Base-by-base conservation (phyloP, 1,139 yeast genomes). In the Pichia sp. region DNA sequence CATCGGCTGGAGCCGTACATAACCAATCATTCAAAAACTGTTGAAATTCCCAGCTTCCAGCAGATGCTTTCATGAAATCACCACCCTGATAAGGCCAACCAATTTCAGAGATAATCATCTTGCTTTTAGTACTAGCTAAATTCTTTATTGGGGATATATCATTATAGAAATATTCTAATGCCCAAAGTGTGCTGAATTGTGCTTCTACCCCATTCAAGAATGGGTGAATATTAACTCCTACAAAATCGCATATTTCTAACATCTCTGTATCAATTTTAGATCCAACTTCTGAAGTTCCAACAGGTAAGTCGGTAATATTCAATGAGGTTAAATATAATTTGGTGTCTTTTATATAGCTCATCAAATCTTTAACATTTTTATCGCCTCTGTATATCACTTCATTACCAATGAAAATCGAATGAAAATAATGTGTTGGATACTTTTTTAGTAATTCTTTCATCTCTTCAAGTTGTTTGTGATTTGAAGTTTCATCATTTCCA, bases 191-290 rank as follows among this genome's bases (percentile, higher is more conserved):
- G 0, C 85, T 80, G 4, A 62, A 59, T n/a, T 66, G 34, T 1
- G 75, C 84, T 2, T 60, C 55, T 0, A 72, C 74, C 0, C 89
- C 89, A 2, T 80, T 78, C 63, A 82, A 80, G 53, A 82, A 82
- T 3, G 89, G 89, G 63, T 81, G 86, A 9, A 80, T 69, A 58
- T 80, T 82, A 6, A 81, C 80, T 0, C 87, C 89, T 35, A 80
- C 62, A 11, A 82, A 62, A 56, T 82, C 87, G 56, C 78, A 70
- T 3, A 56, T 64, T 23, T 64, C 62, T 15, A 79, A 67, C 37
- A 70, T 53, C 12, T 60, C 65, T 39, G 65, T 61, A 53, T 60
- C 65, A 9, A 74, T 58, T 24, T n/a, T 62, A 1, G 78, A 68
- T 15, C 82, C 84, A 53, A 79, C 60, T 53, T 80, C 82, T 7